These are phyloP conservation scores for Exophiala lecanii-corni DNA, from an alignment of 2,329 filamentous ascomycete species.

Conservation along the genomic window DNA sequence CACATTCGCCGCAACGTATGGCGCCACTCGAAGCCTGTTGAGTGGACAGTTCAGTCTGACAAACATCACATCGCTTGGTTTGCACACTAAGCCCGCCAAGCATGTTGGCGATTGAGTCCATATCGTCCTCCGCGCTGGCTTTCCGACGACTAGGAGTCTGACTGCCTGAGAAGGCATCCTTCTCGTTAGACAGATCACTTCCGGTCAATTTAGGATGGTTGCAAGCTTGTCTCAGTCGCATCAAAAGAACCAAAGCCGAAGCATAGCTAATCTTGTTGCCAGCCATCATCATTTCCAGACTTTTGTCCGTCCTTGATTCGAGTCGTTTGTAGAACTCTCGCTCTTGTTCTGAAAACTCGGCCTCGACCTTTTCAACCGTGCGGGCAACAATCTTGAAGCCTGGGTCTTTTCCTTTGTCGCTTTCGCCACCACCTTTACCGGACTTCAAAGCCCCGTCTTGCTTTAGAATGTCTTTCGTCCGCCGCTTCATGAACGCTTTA, in stretches of 20 bases:
- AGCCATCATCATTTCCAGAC: constrained; percentile 83
- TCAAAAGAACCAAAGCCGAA: constrained; percentile 84
- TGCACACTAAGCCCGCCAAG: constrained; percentile 78
- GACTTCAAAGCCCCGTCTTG: constrained; percentile 75
- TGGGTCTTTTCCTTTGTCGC: constrained; percentile 52
- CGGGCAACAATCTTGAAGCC: constrained; percentile 89
- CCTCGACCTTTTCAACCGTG: constrained; percentile 75
- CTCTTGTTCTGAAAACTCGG: constrained; percentile 74
- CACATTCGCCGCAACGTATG: constrained; percentile 68
- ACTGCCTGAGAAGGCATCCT: constrained; percentile 66
- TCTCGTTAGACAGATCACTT: constrained; percentile 79
- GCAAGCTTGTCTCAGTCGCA: constrained; percentile 86
- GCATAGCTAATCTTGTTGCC: constrained; percentile 80
- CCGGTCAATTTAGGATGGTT: constrained; percentile 89
- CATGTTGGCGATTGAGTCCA: constrained; percentile 80
- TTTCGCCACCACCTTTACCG: constrained; percentile 50
- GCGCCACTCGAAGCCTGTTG: constrained; percentile 51
- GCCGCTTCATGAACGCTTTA: constrained; percentile 95
- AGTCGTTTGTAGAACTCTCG: constrained; percentile 79
- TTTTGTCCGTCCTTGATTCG: constrained; percentile 77
- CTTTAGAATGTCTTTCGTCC: constrained; percentile 95
- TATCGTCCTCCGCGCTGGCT: constrained; percentile 55
- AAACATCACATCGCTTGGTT: constrained; percentile 76
- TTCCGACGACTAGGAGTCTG: constrained; percentile 40
- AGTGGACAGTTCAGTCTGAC: constrained; percentile 62